A percentile compares a stretch with the other conserved stretches of the same genome.
Evolutionary conservation across 495 filamentous ascomycete species (phyloP).

Genomic region (Aspergillus egyptiacus): DNA sequence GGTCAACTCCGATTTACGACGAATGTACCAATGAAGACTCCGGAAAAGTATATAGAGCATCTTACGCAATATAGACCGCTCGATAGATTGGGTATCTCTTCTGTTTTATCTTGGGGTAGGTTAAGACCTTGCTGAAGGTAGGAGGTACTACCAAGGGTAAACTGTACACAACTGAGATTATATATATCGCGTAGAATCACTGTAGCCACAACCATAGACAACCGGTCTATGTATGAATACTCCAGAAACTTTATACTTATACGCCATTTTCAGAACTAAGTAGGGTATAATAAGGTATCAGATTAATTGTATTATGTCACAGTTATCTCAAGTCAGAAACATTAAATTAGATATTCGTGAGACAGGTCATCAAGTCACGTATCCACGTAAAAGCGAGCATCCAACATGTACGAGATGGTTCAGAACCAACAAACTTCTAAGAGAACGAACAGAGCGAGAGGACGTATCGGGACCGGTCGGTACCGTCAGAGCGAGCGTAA

Average conservation of each 20-base stretch:
- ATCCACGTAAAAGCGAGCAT: neutral
- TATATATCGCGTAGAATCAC: too few species aligned
- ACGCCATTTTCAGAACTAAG: neutral
- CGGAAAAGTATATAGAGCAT: slow-evolving; percentile 24
- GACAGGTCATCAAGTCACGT: slow-evolving; percentile 4
- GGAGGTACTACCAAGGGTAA: too few species aligned
- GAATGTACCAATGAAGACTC: slow-evolving; percentile 24
- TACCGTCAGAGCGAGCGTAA: too few species aligned
- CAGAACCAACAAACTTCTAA: too few species aligned
- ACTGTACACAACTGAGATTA: too few species aligned
- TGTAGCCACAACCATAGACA: too few species aligned
- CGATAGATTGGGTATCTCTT: slow-evolving; percentile 8
- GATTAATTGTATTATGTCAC: slow-evolving; percentile 17
- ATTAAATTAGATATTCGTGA: slow-evolving; percentile 13
- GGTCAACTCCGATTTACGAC: slow-evolving; percentile 16
- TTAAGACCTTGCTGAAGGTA: too few species aligned
- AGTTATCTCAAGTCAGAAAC: slow-evolving; percentile 8
- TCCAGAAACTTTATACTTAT: neutral
- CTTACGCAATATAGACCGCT: slow-evolving; percentile 16
- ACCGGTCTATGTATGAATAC: too few species aligned
- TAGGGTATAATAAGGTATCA: neutral
- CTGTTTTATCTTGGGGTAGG: neutral
- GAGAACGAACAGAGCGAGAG: neutral
- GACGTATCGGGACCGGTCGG: neutral
- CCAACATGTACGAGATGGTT: slow-evolving; percentile 4